These are phyloP conservation scores for Geotrichum klebahnii DNA, from an alignment of 1,139 yeast genomes.

Conservation along the genomic window DNA sequence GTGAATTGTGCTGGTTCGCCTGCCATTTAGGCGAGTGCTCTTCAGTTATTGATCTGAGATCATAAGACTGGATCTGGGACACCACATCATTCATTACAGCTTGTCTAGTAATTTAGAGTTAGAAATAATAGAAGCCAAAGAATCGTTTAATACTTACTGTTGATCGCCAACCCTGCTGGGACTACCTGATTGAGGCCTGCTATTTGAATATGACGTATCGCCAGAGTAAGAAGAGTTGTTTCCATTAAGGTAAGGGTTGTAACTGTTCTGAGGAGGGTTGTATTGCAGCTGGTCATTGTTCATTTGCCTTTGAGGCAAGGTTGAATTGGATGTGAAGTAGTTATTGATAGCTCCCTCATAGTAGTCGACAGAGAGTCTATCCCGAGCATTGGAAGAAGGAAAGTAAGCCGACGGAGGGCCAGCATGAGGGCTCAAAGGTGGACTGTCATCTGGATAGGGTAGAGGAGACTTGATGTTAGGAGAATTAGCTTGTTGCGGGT, in stretches of 20 bases:
- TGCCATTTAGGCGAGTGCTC: neutral
- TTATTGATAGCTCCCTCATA: constrained; percentile 14
- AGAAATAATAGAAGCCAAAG: too few species aligned
- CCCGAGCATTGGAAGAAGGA: neutral
- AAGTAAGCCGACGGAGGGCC: neutral
- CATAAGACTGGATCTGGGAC: too few species aligned
- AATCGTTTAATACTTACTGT: too few species aligned
- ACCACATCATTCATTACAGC: too few species aligned
- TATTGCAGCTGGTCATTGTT: neutral
- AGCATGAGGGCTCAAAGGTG: neutral
- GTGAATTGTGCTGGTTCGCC: neutral
- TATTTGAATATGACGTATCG: too few species aligned
- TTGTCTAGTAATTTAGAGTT: too few species aligned
- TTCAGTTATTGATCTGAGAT: too few species aligned
- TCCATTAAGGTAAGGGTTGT: neutral
- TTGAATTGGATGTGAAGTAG: constrained; percentile 2
- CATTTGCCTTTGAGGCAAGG: too few species aligned
- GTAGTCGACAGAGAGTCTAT: constrained; percentile 15
- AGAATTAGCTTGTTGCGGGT: neutral
- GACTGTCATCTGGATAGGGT: neutral
- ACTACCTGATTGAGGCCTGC: too few species aligned
- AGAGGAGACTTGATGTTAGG: neutral
- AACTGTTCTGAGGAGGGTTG: neutral
- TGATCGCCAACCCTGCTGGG: too few species aligned
- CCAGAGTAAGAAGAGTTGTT: too few species aligned